Base-by-base conservation (phyloP, 352 stramenopile genomes). In the Phytophthora idaei region DNA sequence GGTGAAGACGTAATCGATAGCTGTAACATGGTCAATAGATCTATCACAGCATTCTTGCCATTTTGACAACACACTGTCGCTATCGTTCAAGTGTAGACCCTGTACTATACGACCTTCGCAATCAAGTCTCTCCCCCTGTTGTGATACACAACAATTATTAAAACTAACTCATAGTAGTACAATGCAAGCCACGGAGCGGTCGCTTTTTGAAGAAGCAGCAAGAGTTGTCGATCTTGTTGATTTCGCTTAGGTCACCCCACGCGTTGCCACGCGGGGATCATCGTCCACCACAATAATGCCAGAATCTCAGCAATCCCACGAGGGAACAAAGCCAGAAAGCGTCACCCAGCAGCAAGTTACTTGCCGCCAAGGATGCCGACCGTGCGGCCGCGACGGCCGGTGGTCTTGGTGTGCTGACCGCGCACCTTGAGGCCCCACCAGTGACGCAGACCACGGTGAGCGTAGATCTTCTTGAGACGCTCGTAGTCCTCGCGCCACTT, bases 391-490 rank as follows among this genome's bases (percentile, higher is more conserved):
- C 95, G 96, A 86, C 98, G 97, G 81, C 97, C 97, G 71, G 97
- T 99, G 79, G 98, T 99, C 91, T 98, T 99, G 79, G 98, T 99
- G 97, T 99, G 98, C 92, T 99, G 98, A 77, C 98, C 98, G 91
- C 98, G 96, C 64, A 99, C 98, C 78, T 98, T 97, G 83, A 99
- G 90, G 73, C 97, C 97, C 98, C 97, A 99, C 95, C 98, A 99
- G 93, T 99, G 98, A 90, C 98, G 96, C 63, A 99, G 91, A 99
- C 98, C 98, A 94, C 98, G 97, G 91, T 99, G 97, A 73, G 93
- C 95, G 79, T 97, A 94, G 80, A 99, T 99, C 94, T 99, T 99
- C 95, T 99, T 99, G 73, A 99, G 87, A 76, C 97, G 89, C 84
- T 99, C 98, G 69, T 99, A 93, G 91, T 99, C 97, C 72, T 99